Percentiles rank a stretch among this genome's conserved stretches.
Evolutionary conservation across 352 stramenopile genomes (phyloP).

Genomic region (Bremia lactucae): DNA sequence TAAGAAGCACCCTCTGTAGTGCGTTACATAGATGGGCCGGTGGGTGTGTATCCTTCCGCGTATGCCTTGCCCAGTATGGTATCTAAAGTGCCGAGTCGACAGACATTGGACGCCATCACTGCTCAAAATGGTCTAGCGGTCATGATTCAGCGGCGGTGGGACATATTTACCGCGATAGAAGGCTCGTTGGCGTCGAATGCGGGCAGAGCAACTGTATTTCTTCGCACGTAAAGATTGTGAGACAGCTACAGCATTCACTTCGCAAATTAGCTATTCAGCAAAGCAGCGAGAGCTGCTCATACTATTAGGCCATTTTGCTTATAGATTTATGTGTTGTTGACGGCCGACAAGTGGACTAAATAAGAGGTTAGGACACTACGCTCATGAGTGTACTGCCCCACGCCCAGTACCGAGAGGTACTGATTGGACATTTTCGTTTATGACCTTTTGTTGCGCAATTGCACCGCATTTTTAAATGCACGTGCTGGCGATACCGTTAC

Average conservation of each 20-base stretch:
- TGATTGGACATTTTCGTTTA: too few species aligned
- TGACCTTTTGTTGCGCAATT: constrained; percentile 7
- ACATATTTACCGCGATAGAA: constrained; percentile 19
- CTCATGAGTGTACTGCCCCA: neutral
- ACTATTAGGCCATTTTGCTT: constrained; percentile 13
- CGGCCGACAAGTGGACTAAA: constrained; percentile 14
- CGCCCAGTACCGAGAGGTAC: too few species aligned
- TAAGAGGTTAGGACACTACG: neutral
- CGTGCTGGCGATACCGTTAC: constrained; percentile 15
- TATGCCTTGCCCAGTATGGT: too few species aligned
- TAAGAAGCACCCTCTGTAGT: constrained; percentile 20
- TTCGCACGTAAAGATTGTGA: constrained; percentile 17
- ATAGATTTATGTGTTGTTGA: constrained; percentile 21
- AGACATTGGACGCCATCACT: constrained; percentile 23
- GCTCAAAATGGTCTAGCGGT: constrained; percentile 18
- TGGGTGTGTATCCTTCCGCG: too few species aligned
- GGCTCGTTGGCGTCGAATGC: constrained; percentile 23
- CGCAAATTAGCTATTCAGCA: constrained; percentile 3
- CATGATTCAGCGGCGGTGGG: neutral
- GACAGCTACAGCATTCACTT: constrained; percentile 5
- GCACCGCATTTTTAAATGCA: constrained; percentile 6
- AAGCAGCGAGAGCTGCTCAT: constrained; percentile 23
- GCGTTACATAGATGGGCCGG: constrained; percentile 23
- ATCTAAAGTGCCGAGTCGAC: too few species aligned
- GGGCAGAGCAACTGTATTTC: constrained; percentile 20